These are phyloP conservation scores for Fusarium sublunatum DNA, from an alignment of 2,329 filamentous ascomycete genomes.

Conservation along the genomic window DNA sequence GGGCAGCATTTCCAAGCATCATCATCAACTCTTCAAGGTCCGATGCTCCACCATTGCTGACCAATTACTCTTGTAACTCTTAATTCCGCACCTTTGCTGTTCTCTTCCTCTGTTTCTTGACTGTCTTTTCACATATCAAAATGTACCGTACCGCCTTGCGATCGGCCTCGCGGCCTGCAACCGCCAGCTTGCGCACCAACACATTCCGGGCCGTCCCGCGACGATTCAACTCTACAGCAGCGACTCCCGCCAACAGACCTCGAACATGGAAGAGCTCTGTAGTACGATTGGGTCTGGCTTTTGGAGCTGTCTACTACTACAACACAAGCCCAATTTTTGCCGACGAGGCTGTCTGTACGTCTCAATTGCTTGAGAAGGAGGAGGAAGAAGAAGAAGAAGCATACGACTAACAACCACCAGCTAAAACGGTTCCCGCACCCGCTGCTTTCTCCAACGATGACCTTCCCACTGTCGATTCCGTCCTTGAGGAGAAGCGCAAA, in stretches of 20 bases:
- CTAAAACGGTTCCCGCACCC: constrained; percentile 54
- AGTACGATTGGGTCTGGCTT: constrained; percentile 79
- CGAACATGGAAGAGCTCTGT: constrained; percentile 84
- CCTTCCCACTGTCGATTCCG: constrained; percentile 73
- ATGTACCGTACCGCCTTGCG: constrained; percentile 67
- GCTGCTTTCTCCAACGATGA: constrained; percentile 67
- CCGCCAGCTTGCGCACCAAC: constrained; percentile 56
- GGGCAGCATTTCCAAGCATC: constrained; percentile 35
- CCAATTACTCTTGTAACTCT: constrained; percentile 37
- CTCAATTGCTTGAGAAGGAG: background rate
- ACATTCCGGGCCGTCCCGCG: constrained; percentile 56
- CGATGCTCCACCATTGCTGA: constrained; percentile 39
- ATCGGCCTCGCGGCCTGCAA: constrained; percentile 59
- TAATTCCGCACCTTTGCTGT: constrained; percentile 11
- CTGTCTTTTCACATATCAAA: constrained; percentile 8
- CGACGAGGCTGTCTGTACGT: constrained; percentile 80
- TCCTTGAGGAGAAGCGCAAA: constrained; percentile 72
- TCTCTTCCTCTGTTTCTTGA: constrained; percentile 13
- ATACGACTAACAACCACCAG: constrained; percentile 37
- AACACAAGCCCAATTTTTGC: constrained; percentile 90
- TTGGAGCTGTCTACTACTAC: constrained; percentile 88
- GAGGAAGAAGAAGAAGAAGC: background rate
- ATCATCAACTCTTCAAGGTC: constrained; percentile 12
- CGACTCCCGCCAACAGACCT: constrained; percentile 69
- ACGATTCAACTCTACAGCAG: constrained; percentile 64